A percentile compares a stretch with the other conserved stretches of the same genome.
Evolutionary conservation across 495 filamentous ascomycete species (phyloP).

Genomic region (Bombardia bombarda): DNA sequence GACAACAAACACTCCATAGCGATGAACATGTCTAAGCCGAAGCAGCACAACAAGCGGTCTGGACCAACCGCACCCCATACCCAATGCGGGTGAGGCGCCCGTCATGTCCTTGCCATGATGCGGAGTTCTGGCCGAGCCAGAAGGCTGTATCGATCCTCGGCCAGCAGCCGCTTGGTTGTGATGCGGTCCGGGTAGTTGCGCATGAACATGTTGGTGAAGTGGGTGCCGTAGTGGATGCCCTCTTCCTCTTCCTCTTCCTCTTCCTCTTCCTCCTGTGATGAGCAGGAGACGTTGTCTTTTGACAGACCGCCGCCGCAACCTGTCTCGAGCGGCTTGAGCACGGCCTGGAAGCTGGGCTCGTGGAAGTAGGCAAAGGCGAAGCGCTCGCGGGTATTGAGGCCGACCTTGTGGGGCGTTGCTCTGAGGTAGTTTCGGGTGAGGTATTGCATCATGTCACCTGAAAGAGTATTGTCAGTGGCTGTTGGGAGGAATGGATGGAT

Average conservation of each 20-base stretch:
- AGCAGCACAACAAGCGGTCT: too few species aligned
- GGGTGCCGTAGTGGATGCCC: slow-evolving; percentile 38
- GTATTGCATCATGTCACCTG: slow-evolving; percentile 43
- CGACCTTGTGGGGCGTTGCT: slow-evolving; percentile 40
- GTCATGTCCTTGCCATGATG: too few species aligned
- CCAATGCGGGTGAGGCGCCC: too few species aligned
- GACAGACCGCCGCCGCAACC: slow-evolving; percentile 13
- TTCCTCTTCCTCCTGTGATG: neutral
- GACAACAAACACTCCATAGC: too few species aligned
- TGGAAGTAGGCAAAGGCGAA: slow-evolving; percentile 39
- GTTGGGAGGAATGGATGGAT: neutral
- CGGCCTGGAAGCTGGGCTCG: slow-evolving; percentile 37
- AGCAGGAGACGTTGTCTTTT: too few species aligned
- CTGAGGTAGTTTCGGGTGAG: slow-evolving; percentile 30
- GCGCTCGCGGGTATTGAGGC: slow-evolving; percentile 34
- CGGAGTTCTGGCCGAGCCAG: slow-evolving; percentile 18
- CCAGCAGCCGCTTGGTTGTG: slow-evolving; percentile 28
- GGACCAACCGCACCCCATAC: too few species aligned
- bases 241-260: slow-evolving; percentile 2
- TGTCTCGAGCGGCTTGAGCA: slow-evolving; percentile 26
- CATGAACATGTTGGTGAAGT: slow-evolving; percentile 44
- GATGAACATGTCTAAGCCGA: too few species aligned
- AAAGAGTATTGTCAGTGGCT: neutral
- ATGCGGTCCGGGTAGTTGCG: slow-evolving; percentile 39
- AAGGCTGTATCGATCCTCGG: slow-evolving; percentile 19